Evolutionary conservation across 352 stramenopile genomes (phyloP), one percentile per base, ranked within the genome.

Genomic region (Blastocystis sp.): DNA sequence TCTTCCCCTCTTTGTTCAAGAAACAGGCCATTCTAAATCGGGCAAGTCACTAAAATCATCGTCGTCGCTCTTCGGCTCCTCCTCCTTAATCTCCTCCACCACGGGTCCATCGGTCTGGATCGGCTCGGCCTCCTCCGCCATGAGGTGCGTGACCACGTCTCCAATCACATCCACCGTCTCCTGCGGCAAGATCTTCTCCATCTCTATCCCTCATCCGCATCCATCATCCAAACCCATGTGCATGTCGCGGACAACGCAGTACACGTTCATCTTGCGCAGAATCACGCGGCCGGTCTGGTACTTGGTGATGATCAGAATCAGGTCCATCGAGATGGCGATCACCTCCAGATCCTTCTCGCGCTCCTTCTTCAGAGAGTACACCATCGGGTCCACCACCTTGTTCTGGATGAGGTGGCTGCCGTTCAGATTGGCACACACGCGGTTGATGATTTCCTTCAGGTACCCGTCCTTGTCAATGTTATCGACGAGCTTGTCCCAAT

Each of bases 21-120:
- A 76, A 76, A 71, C 34, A 71, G 64, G 28, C 53, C 43, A 79
- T 61, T 79, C 69, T 79, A 79, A 79, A 79, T 79, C 69, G 62
- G 69, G 69, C 9, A 79, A 38, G 14, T 79, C 69, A 41, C 60
- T 48, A 28, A 61, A 79, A 10, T 48, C 69, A 61, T 53, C 52
- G 38, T 79, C 69, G 34, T 17, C 14, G 11, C 38, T 38, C 40
- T 40, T 43, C 56, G 34, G 19, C 11, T 60, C 41, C 10, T 23
- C 5, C 69, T 79, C 69, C 48, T 28, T 48, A 64, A 79, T 79
- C 28, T 79, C 69, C 56, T 79, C 69, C 11, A 79, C 69, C 1
- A 79, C 48, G 9, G 69, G 69, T 62, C 56, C 69, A 2, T 79
- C 69, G 41, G 62, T 79, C 41, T 64, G 62, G 21, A 38, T 62